Conservation (phyloP, 768 basidiomycete species). For the Lactarius tabidus region DNA sequence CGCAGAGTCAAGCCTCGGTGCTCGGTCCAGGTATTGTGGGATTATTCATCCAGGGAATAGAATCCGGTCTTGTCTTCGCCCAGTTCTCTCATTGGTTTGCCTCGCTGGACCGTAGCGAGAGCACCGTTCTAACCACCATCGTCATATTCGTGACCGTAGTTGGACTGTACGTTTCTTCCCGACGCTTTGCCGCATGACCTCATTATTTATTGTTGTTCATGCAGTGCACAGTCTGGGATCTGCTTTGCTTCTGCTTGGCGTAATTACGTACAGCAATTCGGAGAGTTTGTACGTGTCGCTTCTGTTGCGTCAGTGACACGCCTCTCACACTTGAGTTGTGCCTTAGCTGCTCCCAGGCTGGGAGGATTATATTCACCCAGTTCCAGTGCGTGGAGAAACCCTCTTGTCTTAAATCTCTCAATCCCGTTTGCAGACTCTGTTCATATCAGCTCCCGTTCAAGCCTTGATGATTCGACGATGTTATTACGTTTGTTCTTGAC, state of each 20-base stretch:
- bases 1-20: constrained; percentile 2
- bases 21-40: constrained; percentile 3
- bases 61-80: constrained; percentile 7
- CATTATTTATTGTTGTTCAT: background rate
- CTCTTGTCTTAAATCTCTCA: background rate
- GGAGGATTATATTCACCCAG: background rate
- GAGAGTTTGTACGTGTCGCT: background rate
- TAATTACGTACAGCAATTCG: constrained; percentile 2
- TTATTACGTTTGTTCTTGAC: constrained; percentile 12
- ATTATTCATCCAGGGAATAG: constrained; percentile 6
- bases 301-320: background rate
- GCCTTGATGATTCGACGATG: constrained; percentile 17
- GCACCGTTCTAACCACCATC: background rate
- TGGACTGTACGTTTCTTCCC: constrained; percentile 5
- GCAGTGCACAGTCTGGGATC: constrained; percentile 11
- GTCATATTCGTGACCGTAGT: constrained; percentile 9
- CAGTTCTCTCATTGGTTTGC: constrained; percentile 16
- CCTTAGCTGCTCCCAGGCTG: background rate
- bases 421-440: background rate
- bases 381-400: constrained; percentile 1
- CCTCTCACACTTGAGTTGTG: background rate
- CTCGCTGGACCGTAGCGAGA: constrained; percentile 1
- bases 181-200: background rate
- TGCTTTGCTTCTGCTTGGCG: background rate
- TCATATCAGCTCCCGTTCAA: constrained; percentile 11